Conservation (phyloP, 345 rosid genomes). For the Hibiscus syriacus region DNA sequence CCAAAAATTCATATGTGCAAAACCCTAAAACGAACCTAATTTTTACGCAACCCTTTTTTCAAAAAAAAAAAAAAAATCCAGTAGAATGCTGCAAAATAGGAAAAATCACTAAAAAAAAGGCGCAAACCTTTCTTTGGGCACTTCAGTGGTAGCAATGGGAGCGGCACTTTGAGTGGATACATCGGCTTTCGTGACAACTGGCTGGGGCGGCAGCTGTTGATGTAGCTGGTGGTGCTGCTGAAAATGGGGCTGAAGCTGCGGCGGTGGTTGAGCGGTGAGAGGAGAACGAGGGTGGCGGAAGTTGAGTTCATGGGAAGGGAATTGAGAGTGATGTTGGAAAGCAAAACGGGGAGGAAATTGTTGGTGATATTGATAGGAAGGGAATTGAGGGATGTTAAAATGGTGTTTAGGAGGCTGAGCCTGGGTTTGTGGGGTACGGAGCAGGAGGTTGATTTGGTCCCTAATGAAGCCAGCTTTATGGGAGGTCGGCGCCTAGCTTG, state of each 20-base stretch:
- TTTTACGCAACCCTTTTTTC: background rate
- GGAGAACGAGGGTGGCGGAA: no score
- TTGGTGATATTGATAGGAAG: conserved; percentile 39
- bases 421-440: conserved; percentile 41
- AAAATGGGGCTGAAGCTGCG: conserved; percentile 8
- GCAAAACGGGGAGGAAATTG: conserved; percentile 42
- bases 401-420: conserved; percentile 34
- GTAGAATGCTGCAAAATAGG: background rate
- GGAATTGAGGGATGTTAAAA: conserved; percentile 44
- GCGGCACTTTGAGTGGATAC: conserved; percentile 18
- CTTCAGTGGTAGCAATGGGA: conserved; percentile 14
- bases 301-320: conserved; percentile 55
- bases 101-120: background rate
- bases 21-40: conserved; percentile 8
- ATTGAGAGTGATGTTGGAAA: conserved; percentile 33
- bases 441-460: conserved; percentile 71
- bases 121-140: conserved; percentile 60
- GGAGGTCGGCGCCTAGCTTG: conserved; percentile 64
- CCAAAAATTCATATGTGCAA: conserved; percentile 8
- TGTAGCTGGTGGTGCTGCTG: conserved; percentile 2
- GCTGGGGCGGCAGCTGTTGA: no score
- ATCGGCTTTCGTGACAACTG: conserved; percentile 14
- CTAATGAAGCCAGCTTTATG: conserved; percentile 75
- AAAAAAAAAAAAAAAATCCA: background rate
- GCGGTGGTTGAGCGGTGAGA: conserved; percentile 31